Evolutionary conservation across 140 eudicot genomes (phyloP).

Genomic region (Erigeron philadelphicus): DNA sequence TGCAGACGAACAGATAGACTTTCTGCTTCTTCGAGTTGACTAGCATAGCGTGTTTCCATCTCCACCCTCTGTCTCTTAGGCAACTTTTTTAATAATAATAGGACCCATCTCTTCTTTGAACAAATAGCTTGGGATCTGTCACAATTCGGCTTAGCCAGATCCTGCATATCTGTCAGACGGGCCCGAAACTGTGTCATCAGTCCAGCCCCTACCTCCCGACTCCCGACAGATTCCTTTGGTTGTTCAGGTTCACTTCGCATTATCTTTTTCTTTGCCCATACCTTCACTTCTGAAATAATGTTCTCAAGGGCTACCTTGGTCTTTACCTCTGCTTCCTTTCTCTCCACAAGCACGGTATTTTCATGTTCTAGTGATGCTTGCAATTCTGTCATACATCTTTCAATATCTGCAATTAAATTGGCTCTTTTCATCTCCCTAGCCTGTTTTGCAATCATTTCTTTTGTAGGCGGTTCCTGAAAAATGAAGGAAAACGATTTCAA

Average conservation of each 20-base stretch:
- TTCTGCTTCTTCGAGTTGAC: background rate
- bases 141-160: background rate
- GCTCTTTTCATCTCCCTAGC: conserved; percentile 21
- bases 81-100: background rate
- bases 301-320: background rate
- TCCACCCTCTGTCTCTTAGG: conserved; percentile 5
- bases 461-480: conserved; percentile 20
- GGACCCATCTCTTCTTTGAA: background rate
- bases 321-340: background rate
- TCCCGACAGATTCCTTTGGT: background rate
- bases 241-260: conserved; percentile 4
- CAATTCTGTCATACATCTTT: background rate
- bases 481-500: background rate
- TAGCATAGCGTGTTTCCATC: conserved; percentile 5
- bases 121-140: background rate
- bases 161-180: background rate
- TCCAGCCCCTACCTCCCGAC: background rate
- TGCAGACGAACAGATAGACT: background rate
- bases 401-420: conserved; percentile 11
- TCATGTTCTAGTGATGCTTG: conserved; percentile 11
- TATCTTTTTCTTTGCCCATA: background rate
- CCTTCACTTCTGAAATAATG: no score
- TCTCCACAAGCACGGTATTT: background rate
- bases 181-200: background rate
- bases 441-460: conserved; percentile 20